Evolutionary conservation across 495 filamentous ascomycete genomes (phyloP).

Genomic region (Penicillium subrubescens): DNA sequence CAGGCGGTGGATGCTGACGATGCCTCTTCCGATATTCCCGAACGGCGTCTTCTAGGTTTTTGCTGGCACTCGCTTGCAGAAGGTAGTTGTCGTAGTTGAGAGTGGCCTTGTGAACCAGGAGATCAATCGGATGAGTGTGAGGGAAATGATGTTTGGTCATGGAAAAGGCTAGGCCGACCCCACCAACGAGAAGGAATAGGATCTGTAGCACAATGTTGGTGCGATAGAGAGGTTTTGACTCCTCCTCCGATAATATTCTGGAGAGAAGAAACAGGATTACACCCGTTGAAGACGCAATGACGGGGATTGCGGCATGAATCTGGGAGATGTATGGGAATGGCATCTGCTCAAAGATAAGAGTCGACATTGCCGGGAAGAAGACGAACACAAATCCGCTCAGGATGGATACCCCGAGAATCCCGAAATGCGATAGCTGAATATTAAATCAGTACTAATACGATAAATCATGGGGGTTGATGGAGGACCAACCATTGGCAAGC

Average conservation of each 20-base stretch:
- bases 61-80: conserved; percentile 38
- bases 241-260: conserved; percentile 33
- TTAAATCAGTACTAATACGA: conserved; percentile 17
- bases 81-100: conserved; percentile 41
- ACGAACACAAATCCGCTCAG: conserved; percentile 36
- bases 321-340: conserved; percentile 38
- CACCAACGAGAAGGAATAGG: conserved; percentile 29
- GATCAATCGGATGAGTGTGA: conserved; percentile 50
- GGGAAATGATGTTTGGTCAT: conserved; percentile 31
- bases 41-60: conserved; percentile 41
- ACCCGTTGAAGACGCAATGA: conserved; percentile 25
- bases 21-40: conserved; percentile 47
- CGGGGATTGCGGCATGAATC: conserved; percentile 17
- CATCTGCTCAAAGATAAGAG: conserved; percentile 32
- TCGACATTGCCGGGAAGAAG: conserved; percentile 32
- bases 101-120: conserved; percentile 45
- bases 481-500: conserved; percentile 44
- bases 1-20: conserved; percentile 52
- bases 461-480: neutral
- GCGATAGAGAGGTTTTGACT: conserved; percentile 32
- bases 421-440: conserved; percentile 39
- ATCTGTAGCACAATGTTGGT: conserved; percentile 36
- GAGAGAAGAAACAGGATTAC: conserved; percentile 33
- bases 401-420: conserved; percentile 35
- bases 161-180: conserved; percentile 33